Evolutionary conservation across 2,329 filamentous ascomycete species (phyloP).

Genomic region (Orbilia oligospora): DNA sequence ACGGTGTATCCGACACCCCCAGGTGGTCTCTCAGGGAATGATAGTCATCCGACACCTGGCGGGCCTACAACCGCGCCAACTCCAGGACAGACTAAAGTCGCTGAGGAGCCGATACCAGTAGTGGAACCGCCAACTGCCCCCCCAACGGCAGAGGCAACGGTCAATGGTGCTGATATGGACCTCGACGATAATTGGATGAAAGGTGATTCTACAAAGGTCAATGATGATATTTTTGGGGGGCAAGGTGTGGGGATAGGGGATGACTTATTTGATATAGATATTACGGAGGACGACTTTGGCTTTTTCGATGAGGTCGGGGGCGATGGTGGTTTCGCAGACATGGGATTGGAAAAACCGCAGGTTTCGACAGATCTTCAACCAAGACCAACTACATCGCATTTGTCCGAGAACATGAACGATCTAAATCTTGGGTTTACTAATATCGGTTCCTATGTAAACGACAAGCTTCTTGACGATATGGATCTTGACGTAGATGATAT

Average conservation of each 20-base stretch:
- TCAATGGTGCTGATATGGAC: constrained; percentile 56
- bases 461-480: constrained; percentile 51
- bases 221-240: constrained; percentile 53
- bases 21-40: constrained; percentile 50
- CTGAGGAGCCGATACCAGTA: constrained; percentile 24
- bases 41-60: constrained; percentile 51
- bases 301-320: constrained; percentile 50
- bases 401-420: constrained; percentile 60
- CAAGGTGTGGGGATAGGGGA: constrained; percentile 50
- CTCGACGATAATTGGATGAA: constrained; percentile 58
- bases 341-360: constrained; percentile 40
- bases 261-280: constrained; percentile 56
- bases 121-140: constrained; percentile 50
- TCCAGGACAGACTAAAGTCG: constrained; percentile 30
- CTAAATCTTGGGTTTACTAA: constrained; percentile 49
- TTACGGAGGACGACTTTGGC: constrained; percentile 56
- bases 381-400: constrained; percentile 43
- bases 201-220: constrained; percentile 42
- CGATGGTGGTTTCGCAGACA: constrained; percentile 38
- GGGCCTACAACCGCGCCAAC: constrained; percentile 43
- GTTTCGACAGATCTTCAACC: constrained; percentile 27
- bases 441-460: constrained; percentile 40
- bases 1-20: constrained; percentile 58
- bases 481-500: constrained; percentile 52
- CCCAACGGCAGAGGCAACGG: constrained; percentile 47